Conservation (phyloP, 1,139 yeast species). For the Geotrichum klebahnii region DNA sequence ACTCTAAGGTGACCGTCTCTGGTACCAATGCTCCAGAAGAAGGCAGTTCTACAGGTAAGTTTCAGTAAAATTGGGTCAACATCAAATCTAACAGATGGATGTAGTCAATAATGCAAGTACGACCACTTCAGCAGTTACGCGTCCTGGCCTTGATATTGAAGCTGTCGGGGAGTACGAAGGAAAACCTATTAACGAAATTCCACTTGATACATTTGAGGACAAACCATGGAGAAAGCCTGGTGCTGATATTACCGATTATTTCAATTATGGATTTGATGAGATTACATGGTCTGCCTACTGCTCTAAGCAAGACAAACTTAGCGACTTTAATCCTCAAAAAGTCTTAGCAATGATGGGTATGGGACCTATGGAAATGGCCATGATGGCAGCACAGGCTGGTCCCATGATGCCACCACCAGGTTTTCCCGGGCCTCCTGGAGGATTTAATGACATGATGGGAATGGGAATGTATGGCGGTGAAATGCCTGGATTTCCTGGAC, state of each 20-base stretch:
- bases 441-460: conserved; percentile 31
- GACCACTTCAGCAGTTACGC: conserved; percentile 25
- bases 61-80: conserved; percentile 25
- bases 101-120: conserved; percentile 29
- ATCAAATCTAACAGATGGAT: background rate
- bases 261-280: conserved; percentile 95
- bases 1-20: conserved; percentile 23
- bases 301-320: conserved; percentile 76
- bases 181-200: conserved; percentile 76
- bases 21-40: conserved; percentile 25
- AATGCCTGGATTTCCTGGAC: conserved; percentile 21
- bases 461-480: conserved; percentile 22
- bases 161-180: conserved; percentile 79
- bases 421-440: conserved; percentile 26
- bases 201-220: conserved; percentile 75
- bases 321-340: conserved; percentile 63
- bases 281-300: conserved; percentile 94
- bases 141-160: conserved; percentile 60
- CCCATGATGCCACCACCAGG: conserved; percentile 25
- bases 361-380: conserved; percentile 27
- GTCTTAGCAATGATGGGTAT: conserved; percentile 35
- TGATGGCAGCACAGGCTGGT: conserved; percentile 17
- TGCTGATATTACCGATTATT: conserved; percentile 88
- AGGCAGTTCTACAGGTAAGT: conserved; percentile 39
- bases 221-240: conserved; percentile 99